Conservation (phyloP, 805 yeast genomes). For the Candida mattraensis region DNA sequence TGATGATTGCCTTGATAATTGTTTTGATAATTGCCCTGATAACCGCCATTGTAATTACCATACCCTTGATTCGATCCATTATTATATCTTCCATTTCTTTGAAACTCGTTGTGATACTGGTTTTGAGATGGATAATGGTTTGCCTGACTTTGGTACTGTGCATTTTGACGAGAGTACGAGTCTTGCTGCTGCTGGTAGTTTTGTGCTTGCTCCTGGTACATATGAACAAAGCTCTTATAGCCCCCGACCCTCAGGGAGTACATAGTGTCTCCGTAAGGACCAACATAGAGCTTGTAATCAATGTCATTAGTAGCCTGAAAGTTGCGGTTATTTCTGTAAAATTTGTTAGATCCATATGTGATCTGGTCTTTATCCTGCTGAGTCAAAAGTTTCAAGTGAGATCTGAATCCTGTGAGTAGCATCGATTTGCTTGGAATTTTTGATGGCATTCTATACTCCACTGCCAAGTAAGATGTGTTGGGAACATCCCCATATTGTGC, state of each 20-base stretch:
- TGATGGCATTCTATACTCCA: constrained; percentile 62
- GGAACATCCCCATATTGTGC: constrained; percentile 42
- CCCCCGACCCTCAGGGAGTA: constrained; percentile 53
- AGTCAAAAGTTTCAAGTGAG: constrained; percentile 59
- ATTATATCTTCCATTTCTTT: constrained; percentile 16
- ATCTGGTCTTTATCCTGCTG: constrained; percentile 69
- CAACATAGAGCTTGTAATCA: constrained; percentile 44
- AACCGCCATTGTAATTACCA: constrained; percentile 12
- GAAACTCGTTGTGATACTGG: constrained; percentile 1
- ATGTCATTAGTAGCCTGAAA: constrained; percentile 26
- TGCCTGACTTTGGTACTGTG: constrained; percentile 14
- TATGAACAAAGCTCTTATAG: constrained; percentile 43
- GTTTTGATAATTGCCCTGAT: constrained; percentile 6
- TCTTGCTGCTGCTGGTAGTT: constrained; percentile 24
- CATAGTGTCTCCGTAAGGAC: constrained; percentile 48
- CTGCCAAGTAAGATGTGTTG: constrained; percentile 38
- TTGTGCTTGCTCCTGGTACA: constrained; percentile 30
- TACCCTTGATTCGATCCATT: constrained; percentile 18
- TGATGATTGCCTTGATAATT: constrained; percentile 3
- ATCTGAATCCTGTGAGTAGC: constrained; percentile 75
- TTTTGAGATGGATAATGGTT: constrained; percentile 10
- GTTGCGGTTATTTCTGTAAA: constrained; percentile 32
- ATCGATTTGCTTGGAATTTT: constrained; percentile 70
- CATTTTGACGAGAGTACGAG: constrained; percentile 14
- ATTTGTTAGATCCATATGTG: constrained; percentile 43